Percentiles rank a stretch among this genome's conserved stretches.
Conservation (phyloP, 805 yeast species). For the Danielia oregonensis region DNA sequence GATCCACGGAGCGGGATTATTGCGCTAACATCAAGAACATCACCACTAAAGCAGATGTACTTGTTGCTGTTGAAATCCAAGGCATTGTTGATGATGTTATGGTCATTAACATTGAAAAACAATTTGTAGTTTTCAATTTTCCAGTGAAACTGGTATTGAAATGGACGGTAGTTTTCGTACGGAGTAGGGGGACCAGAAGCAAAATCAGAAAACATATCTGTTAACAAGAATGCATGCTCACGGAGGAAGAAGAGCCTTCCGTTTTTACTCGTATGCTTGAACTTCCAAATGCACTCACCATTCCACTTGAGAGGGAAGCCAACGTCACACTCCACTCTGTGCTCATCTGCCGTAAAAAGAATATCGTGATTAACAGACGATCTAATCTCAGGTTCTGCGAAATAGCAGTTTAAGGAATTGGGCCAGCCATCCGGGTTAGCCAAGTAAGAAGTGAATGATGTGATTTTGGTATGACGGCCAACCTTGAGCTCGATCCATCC, state of each 20-base stretch:
- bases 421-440: constrained; percentile 57
- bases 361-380: constrained; percentile 89
- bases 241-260: constrained; percentile 64
- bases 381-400: constrained; percentile 59
- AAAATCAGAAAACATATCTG: constrained; percentile 76
- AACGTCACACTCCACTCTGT: constrained; percentile 51
- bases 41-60: constrained; percentile 71
- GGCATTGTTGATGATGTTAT: constrained; percentile 86
- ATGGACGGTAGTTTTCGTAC: constrained; percentile 76
- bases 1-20: constrained; percentile 58
- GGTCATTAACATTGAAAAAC: constrained; percentile 78
- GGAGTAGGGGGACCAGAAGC: constrained; percentile 65
- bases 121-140: constrained; percentile 51
- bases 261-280: constrained; percentile 49
- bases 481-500: constrained; percentile 88
- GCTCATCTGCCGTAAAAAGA: constrained; percentile 58
- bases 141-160: constrained; percentile 61
- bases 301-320: constrained; percentile 84
- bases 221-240: constrained; percentile 73
- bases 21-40: constrained; percentile 42
- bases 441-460: constrained; percentile 45
- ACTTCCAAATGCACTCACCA: constrained; percentile 66
- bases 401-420: constrained; percentile 42
- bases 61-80: constrained; percentile 78
- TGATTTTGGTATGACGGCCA: constrained; percentile 48